phyloP scores from a whole-genome alignment of 495 filamentous ascomycete species.

The Schizothecium vesticola region DNA sequence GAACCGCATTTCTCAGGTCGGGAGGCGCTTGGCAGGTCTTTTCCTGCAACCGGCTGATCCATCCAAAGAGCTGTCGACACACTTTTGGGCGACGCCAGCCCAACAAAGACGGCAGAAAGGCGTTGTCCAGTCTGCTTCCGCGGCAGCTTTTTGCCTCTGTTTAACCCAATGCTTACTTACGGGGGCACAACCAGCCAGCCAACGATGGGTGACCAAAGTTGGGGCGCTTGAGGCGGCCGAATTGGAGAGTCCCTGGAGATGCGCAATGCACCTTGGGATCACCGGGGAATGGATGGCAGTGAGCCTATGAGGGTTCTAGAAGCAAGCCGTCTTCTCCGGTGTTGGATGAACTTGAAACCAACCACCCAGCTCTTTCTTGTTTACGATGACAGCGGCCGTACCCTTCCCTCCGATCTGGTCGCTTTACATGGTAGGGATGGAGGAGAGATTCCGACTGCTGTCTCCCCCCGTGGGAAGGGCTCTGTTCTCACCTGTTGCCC shows the following conservation, averaged over 20 bases:
- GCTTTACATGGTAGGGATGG: no score
- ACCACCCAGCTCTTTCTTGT: neutral
- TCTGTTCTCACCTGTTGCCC: neutral
- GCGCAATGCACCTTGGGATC: neutral
- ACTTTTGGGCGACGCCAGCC: neutral
- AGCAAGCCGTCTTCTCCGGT: neutral
- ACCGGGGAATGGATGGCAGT: no score
- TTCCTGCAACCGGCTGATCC: slow-evolving; percentile 1
- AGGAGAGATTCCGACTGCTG: neutral
- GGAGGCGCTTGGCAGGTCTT: neutral
- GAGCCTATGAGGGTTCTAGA: neutral
- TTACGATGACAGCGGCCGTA: neutral
- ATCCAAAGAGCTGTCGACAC: slow-evolving; percentile 5
- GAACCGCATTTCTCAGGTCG: neutral
- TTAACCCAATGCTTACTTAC: neutral
- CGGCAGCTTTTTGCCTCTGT: slow-evolving; percentile 4
- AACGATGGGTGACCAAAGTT: neutral
- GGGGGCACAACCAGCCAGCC: neutral
- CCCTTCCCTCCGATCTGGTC: no score
- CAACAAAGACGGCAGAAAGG: neutral
- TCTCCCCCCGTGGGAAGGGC: neutral
- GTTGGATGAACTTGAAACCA: neutral
- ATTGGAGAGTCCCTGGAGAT: neutral
- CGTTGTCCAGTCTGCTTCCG: neutral
- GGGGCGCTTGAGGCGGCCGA: neutral